Evolutionary conservation across 345 rosid genomes (phyloP).

Genomic region (Citrus cavaleriei): DNA sequence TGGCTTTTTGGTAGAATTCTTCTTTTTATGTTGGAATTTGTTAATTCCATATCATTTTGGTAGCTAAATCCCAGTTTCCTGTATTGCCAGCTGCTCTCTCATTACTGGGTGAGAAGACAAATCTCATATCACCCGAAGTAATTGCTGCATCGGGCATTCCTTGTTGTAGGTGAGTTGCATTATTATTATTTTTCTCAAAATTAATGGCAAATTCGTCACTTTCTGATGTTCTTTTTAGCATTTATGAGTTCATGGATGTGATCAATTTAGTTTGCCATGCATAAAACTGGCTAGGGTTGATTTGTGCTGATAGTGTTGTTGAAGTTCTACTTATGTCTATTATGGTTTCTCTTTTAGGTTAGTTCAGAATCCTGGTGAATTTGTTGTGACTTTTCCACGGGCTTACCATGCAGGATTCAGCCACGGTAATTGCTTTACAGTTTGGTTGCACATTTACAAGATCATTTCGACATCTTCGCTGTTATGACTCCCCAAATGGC

Average conservation of each 20-base stretch:
- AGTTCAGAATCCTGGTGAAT: conserved; percentile 97
- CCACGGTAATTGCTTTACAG: conserved; percentile 75
- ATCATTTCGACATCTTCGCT: conserved; percentile 4
- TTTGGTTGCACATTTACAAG: conserved; percentile 12
- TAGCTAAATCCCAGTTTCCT: conserved; percentile 21
- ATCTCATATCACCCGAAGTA: conserved; percentile 88
- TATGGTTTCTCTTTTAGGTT: conserved; percentile 57
- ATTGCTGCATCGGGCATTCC: conserved; percentile 84
- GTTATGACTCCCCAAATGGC: conserved; percentile 4
- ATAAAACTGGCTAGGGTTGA: neutral
- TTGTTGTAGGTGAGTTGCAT: conserved; percentile 78
- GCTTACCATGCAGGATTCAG: conserved; percentile 99
- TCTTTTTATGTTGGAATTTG: neutral
- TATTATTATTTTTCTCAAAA: conserved; percentile 2
- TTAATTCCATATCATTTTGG: conserved; percentile 1
- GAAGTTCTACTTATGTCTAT: conserved; percentile 16
- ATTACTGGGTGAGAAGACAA: conserved; percentile 95
- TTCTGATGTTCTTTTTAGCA: neutral
- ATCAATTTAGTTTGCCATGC: conserved; percentile 5
- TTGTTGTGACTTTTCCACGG: conserved; percentile 99
- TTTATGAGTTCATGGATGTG: neutral
- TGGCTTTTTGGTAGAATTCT: neutral
- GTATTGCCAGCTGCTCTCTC: conserved; percentile 71
- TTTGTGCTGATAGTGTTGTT: conserved; percentile 14
- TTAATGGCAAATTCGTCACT: neutral